These are phyloP conservation scores for Tulasnella sp. DNA, from an alignment of 768 basidiomycete species.

Conservation along the genomic window DNA sequence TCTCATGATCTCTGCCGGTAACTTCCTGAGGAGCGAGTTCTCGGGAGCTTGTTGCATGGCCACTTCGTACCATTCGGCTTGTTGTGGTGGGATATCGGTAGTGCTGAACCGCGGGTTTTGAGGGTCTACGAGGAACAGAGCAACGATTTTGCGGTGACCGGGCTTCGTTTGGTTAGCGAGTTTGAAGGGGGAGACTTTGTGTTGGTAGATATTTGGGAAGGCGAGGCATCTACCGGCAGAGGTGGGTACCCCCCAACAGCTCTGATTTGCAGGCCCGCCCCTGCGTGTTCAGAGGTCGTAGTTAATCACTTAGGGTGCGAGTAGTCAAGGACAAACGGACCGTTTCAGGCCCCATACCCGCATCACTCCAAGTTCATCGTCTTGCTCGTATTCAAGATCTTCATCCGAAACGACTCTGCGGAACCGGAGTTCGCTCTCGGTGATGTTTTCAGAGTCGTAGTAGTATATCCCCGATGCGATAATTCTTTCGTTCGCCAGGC, in stretches of 20 bases:
- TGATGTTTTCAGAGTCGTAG: conserved; percentile 30
- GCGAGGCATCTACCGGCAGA: conserved; percentile 8
- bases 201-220: conserved; percentile 21
- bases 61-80: background rate
- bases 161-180: conserved; percentile 15
- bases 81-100: conserved; percentile 11
- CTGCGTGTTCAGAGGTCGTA: background rate
- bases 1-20: background rate
- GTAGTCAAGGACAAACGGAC: background rate
- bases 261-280: background rate
- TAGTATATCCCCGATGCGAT: conserved; percentile 29
- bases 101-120: background rate
- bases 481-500: conserved; percentile 29
- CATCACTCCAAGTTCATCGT: conserved; percentile 29
- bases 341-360: conserved; percentile 41
- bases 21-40: background rate
- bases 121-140: conserved; percentile 9
- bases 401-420: conserved; percentile 26
- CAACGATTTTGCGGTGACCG: conserved; percentile 19
- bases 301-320: background rate
- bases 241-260: background rate
- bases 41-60: background rate
- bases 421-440: conserved; percentile 30
- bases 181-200: conserved; percentile 14
- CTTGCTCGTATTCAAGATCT: conserved; percentile 23